Conservation (phyloP, 345 rosid genomes). For the Stellera chamaejasme region DNA sequence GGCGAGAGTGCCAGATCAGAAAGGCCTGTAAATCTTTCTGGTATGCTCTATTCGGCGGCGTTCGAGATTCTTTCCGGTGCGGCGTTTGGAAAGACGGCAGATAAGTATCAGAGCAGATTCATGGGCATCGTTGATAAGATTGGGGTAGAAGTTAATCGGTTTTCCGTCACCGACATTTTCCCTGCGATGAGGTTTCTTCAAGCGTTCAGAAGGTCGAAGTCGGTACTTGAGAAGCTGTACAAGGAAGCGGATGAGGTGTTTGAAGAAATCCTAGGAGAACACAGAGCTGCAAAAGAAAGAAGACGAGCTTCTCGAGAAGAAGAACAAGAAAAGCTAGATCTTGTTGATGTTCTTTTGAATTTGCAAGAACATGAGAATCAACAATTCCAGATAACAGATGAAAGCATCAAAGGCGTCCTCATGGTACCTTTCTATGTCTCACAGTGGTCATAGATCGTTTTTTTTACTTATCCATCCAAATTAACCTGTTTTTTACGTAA, state of each 20-base stretch:
- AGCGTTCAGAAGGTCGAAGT: constrained; percentile 6
- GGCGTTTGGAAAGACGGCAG: too few relatives aligned
- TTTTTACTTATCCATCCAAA: too few relatives aligned
- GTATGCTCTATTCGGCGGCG: too few relatives aligned
- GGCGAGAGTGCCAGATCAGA: too few relatives aligned
- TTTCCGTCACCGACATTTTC: too few relatives aligned
- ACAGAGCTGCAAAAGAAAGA: not conserved
- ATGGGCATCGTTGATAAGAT: too few relatives aligned
- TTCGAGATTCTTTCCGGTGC: too few relatives aligned
- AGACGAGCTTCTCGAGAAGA: not conserved
- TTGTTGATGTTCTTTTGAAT: constrained; percentile 19
- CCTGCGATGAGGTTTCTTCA: constrained; percentile 8
- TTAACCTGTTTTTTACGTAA: too few relatives aligned
- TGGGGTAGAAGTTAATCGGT: too few relatives aligned
- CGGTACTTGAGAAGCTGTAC: constrained; percentile 7
- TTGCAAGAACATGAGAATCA: not conserved
- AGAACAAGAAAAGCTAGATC: not conserved
- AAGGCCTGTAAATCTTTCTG: too few relatives aligned
- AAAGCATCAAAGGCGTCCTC: constrained; percentile 20
- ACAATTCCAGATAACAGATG: constrained; percentile 6
- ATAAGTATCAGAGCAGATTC: too few relatives aligned
- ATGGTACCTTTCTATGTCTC: not conserved
- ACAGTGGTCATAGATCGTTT: too few relatives aligned
- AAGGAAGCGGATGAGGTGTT: constrained; percentile 9
- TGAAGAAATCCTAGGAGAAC: constrained; percentile 11